phyloP scores from a whole-genome alignment of 768 basidiomycete genomes.

The Panellus pusillus region DNA sequence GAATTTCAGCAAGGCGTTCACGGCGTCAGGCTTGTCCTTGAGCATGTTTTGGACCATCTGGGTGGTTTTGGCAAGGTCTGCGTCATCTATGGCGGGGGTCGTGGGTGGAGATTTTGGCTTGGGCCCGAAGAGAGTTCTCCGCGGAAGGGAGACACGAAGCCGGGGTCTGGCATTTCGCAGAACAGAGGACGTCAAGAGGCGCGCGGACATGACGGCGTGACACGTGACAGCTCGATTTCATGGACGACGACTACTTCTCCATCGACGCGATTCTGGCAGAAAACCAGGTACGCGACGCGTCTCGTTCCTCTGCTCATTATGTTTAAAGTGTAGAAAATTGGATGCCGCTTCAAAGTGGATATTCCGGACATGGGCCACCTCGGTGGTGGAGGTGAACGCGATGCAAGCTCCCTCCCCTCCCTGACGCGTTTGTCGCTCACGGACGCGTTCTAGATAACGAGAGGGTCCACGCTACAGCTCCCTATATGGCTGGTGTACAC shows the following conservation, averaged over 20 bases:
- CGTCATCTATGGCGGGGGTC: neutral
- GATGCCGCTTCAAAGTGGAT: constrained; percentile 88
- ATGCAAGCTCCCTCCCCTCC: constrained; percentile 49
- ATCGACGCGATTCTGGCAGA: constrained; percentile 89
- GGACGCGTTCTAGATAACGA: constrained; percentile 61
- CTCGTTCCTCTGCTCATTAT: neutral
- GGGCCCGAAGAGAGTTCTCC: constrained; percentile 9
- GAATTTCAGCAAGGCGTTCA: constrained; percentile 11
- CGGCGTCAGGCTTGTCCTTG: constrained; percentile 16
- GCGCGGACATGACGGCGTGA: constrained; percentile 1
- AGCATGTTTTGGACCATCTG: constrained; percentile 6
- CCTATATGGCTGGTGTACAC: constrained; percentile 93
- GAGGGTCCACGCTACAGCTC: constrained; percentile 73
- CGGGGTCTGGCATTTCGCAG: constrained; percentile 5
- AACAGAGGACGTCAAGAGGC: constrained; percentile 4
- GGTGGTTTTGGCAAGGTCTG: constrained; percentile 7
- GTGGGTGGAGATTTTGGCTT: neutral
- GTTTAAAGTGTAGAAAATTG: constrained; percentile 66
- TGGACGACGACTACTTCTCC: constrained; percentile 93
- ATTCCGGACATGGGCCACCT: constrained; percentile 88
- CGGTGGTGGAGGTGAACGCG: constrained; percentile 79
- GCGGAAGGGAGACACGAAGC: neutral
- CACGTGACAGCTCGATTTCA: constrained; percentile 30
- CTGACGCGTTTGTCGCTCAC: constrained; percentile 14
- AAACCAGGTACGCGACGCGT: constrained; percentile 61